Evolutionary conservation across 2,329 filamentous ascomycete genomes (phyloP), one percentile per base, ranked within the genome.

Genomic region (Alternaria arbusti): DNA sequence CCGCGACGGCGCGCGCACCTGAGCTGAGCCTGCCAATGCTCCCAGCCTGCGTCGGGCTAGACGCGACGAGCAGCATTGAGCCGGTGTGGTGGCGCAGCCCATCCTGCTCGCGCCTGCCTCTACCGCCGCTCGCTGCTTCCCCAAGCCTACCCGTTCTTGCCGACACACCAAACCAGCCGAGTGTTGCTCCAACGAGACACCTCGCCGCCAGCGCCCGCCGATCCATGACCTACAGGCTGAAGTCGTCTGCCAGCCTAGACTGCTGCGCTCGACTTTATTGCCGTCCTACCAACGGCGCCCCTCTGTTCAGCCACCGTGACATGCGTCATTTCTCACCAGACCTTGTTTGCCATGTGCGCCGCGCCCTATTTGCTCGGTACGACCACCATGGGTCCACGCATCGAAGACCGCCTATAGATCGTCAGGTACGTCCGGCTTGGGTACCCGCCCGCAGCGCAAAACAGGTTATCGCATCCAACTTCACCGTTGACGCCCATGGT

Each of bases 331-430:
- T 30, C 36, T 49, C 50, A 49, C 44, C 63, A 56, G 36, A 40
- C 55, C 59, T 59, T 62, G 63, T 20, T 63, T 57, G 63, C 63
- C 62, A 62, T 62, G 62, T 64, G 59, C 59, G 54, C 36, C 36
- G 50, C 60, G 44, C 49, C 60, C 51, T 26, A 51, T 57, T 52
- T 32, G 49, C 50, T 51, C 54, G 32, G 50, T 62, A 57, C 55
- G 52, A 63, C 63, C 47, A 44, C 45, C 36, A 51, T 36, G 28
- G 32, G 45, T 36, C 40, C 47, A 49, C 25, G 43, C 45, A 59
- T 45, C 43, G 26, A 44, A 58, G n/a, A 22, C 46, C 30, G 43
- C 47, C 11, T 22, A 59, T 63, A 55, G 63, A 65, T 65, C 60
- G 63, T 57, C 63, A 65, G 63, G 63, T 44, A 65, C 63, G 45